Base-by-base conservation (phyloP, 352 stramenopile species). In the Globisporangium splendens region DNA sequence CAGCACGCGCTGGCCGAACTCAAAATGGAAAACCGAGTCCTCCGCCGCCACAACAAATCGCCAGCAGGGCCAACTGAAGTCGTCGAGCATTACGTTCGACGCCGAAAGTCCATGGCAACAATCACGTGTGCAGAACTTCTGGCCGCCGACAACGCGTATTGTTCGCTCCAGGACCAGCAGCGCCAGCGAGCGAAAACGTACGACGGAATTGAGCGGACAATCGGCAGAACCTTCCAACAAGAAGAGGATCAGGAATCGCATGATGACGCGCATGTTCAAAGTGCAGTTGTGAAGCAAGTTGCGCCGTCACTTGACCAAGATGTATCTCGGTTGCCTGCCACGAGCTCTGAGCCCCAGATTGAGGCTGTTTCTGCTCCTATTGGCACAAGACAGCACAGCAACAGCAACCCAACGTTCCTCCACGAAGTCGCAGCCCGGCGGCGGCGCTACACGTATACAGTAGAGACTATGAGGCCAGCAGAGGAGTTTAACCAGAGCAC, bases 11-110 rank as follows among this genome's bases (percentile, higher is more conserved):
- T 73, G 28, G 54, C 55, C 57, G 62, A 60, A 5, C 50, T 81
- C 28, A 73, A 73, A 35, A n/a, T 69, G 33, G 63, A 83, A 43
- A 81, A 81, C 55, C 62, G 63, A 1, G 28, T 69, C 14, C 60
- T 81, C 7, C 71, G 69, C 18, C 66, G 66, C 35, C 17, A 44
- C n/a, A 35, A 35, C 28, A 35, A 35, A 8, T 6, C 28, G 28
- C 28, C 28, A 31, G 5, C 24, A 5, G 24, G 24, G 28, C 28
- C 7, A 50, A 61, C 10, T 33, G 17, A 12, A 53, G 28, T 31
- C 24, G 24, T 31, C 24, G 24, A 31, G 24, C 24, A 35, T 4
- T 35, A 10, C 28, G 28, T 42, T 42, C 50, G 57, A 28, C 50
- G 57, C 22, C 14, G 44, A n/a, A 53, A 58, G 49, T 54, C 57